Evolutionary conservation across 768 basidiomycete genomes (phyloP).

Genomic region (Mycena albidolilacea): DNA sequence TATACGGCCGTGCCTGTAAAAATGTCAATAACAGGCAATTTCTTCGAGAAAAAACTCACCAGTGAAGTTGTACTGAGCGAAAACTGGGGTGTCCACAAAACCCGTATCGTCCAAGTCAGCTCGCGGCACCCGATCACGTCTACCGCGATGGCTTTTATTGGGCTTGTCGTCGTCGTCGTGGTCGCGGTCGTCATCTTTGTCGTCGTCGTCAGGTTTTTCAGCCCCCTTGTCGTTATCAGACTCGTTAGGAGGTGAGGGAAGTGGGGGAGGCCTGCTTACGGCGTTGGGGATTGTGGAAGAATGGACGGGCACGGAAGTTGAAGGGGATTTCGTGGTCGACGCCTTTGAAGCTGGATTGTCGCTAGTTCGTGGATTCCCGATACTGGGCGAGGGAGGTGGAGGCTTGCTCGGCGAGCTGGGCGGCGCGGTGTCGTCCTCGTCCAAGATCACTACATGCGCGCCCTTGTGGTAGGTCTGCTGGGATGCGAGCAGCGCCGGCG

Average conservation of each 20-base stretch:
- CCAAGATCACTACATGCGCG: constrained; percentile 42
- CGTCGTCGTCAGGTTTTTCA: neutral
- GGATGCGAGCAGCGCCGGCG: constrained; percentile 41
- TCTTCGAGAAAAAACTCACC: constrained; percentile 46
- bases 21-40: neutral
- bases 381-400: neutral
- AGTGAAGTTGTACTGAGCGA: constrained; percentile 59
- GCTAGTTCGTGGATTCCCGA: neutral
- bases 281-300: neutral
- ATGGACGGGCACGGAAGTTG: neutral
- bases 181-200: constrained; percentile 9
- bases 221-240: neutral
- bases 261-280: neutral
- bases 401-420: neutral
- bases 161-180: constrained; percentile 23
- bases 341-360: neutral
- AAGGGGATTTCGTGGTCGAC: neutral
- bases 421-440: constrained; percentile 37
- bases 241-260: neutral
- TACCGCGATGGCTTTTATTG: constrained; percentile 8
- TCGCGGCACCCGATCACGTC: constrained; percentile 32
- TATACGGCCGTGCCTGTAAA: constrained; percentile 64
- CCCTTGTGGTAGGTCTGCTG: constrained; percentile 56
- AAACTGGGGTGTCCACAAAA: constrained; percentile 50
- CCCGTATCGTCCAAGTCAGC: constrained; percentile 49